Base-by-base conservation (phyloP, 306 rosid species). In the Corylus avellana region DNA sequence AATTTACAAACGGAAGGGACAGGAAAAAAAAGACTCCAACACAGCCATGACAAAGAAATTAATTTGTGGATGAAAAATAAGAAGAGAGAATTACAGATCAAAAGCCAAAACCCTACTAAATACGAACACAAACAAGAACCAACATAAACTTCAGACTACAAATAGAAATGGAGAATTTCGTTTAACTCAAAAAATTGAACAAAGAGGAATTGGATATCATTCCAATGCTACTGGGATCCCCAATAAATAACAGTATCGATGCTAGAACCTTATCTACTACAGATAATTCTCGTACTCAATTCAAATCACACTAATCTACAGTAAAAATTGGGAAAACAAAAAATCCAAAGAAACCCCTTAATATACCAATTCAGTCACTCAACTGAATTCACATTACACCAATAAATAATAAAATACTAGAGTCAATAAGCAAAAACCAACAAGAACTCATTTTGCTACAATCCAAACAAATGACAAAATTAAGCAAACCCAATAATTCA, bases 401-500 rank as follows among this genome's bases (percentile, higher is more conserved):
- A 7, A 35, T 20, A 67, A 67, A 37, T 0, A 37, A 35, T 2
- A 25, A 6, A 62, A 53, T 20, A 53, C 29, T 51, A 77, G 2
- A 12, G 51, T 4, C 57, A 50, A 35, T 63, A 81, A 61, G 44
- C 56, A n/a, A 49, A 3, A 29, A 71, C 68, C 72, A 68, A 74
- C 46, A 48, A 72, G 17, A 11, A 7, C 54, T 39, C 75, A 71
- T 6, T 70, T 18, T 54, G 17, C 49, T 62, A 48, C 63, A 70
- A 79, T 39, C 68, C 68, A 81, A 16, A 66, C 35, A 10, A 47
- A 22, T 27, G 22, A 50, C 42, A 46, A 46, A 51, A 83, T 29
- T 25, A 20, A 59, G 48, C 55, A 76, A 77, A 81, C 80, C 32
- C 67, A 62, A 74, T n/a, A 67, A 73, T 67, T 75, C 74, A 73